Base-by-base conservation (phyloP, 2,329 filamentous ascomycete genomes). In the Cladosporium sp. region DNA sequence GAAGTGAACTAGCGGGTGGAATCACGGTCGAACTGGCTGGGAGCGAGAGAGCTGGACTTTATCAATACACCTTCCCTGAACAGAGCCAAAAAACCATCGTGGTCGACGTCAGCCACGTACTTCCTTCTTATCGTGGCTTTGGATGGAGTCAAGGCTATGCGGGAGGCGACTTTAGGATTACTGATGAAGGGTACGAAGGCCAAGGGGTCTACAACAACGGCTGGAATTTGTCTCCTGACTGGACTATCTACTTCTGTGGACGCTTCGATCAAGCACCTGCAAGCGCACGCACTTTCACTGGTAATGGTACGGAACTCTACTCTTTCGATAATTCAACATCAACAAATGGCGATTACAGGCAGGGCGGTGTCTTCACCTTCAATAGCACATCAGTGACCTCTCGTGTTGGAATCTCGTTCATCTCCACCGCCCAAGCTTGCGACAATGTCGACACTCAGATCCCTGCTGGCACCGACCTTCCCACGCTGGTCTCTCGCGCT, bases 361-460 rank as follows among this genome's bases (percentile, higher is more conserved):
- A 58, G 45, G 76, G 76, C 0, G 74, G 73, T 1, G 57, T 78
- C 1, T 80, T 79, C 53, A 69, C 66, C 1, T 79, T 66, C 54
- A 65, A 65, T 3, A 55, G 59, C 7, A 61, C 61, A 1, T 64
- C 64, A 2, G 58, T 81, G 16, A 71, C 67, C 15, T 80, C 77
- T 0, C 70, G 76, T 38, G 80, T 86, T 0, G 84, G 83, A 1
- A 78, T 86, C 8, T 86, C 83, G 0, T 86, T 83, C 65, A 77
- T 86, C 18, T 86, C 82, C 0, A 65, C 74, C 0, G 66, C 71
- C 4, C 75, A 82, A 55, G 84, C 83, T 3, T 86, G 84, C 60
- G 51, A 62, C 8, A 81, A 79, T 53, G 72, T 84, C 5, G 68
- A 84, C 38, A 57, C 58, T 2, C 79, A 86, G 55, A 80, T 86